Evolutionary conservation across 2,329 filamentous ascomycete genomes (phyloP).

Genomic region (Neoascochyta sp.): DNA sequence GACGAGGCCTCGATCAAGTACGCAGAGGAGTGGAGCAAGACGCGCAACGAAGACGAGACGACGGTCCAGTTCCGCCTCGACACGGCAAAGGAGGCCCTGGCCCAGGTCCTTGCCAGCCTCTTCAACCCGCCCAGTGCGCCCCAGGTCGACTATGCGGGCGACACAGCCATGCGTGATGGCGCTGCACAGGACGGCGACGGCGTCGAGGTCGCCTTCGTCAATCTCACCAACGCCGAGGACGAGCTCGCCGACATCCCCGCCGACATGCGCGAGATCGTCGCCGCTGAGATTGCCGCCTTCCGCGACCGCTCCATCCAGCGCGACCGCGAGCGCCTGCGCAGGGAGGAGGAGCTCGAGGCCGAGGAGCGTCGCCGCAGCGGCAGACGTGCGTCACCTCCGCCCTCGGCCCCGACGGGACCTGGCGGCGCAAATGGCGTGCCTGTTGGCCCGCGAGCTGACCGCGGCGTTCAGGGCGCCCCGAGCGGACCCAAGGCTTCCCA

Average conservation of each 20-base stretch:
- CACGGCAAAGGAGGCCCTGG: conserved; percentile 64
- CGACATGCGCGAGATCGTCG: conserved; percentile 93
- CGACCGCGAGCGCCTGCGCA: conserved; percentile 79
- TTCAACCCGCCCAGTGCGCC: conserved; percentile 57
- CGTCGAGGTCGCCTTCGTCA: conserved; percentile 85
- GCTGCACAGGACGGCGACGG: conserved; percentile 54
- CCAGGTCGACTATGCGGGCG: conserved; percentile 58
- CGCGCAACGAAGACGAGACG: conserved; percentile 59
- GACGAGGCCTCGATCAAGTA: conserved; percentile 82
- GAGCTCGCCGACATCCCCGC: conserved; percentile 92
- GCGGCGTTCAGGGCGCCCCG: conserved; percentile 69
- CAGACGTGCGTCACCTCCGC: conserved; percentile 68
- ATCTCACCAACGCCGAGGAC: conserved; percentile 70
- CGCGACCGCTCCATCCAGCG: conserved; percentile 84
- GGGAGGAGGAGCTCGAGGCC: conserved; percentile 90
- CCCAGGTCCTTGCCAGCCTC: conserved; percentile 65
- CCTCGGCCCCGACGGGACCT: conserved; percentile 58
- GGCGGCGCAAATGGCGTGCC: conserved; percentile 70
- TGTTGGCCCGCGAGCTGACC: conserved; percentile 62
- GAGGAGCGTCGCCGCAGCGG: conserved; percentile 71
- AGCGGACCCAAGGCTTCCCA: conserved; percentile 66
- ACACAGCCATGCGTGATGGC: conserved; percentile 64
- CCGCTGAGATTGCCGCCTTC: conserved; percentile 90
- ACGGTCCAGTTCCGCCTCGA: conserved; percentile 66
- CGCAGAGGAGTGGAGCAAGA: conserved; percentile 74